Base-by-base conservation (phyloP, 768 basidiomycete species). In the Coprinellus aureogranulatus region DNA sequence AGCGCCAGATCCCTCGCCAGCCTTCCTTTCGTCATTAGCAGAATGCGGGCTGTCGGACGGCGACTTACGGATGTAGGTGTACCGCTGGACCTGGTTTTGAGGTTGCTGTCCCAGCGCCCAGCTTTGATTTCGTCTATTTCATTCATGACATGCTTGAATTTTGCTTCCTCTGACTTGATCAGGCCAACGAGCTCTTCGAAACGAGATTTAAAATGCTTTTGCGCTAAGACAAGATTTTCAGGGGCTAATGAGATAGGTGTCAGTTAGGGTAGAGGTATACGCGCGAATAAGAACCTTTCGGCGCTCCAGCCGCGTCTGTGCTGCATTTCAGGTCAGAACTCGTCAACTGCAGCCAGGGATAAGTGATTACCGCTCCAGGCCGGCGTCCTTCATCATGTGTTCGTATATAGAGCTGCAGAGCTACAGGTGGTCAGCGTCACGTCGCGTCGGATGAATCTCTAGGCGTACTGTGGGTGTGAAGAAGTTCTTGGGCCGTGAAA, bases 41-140 rank as follows among this genome's bases (percentile, higher is more conserved):
- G 50, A 4, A 42, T 6, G 9, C 26, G 22, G 6, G 54, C 18
- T 5, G 30, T 3, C 14, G 18, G 57, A 37, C 60, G 16, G 45
- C 6, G 27, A 23, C 34, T 49, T 28, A 45, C 27, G 61, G 61
- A 53, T 8, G 30, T 37, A 18, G 54, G 40, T 14, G 48, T 48
- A 31, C 65, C 65, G 74, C 66, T 55, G 4, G 67, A 54, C 37
- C 60, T 76, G 62, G 56, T 66, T 65, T 59, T 64, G 18, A 88
- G 81, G 62, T 72, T 72, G 49, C 77, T 75, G 63, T 89, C 88
- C 82, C 85, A 84, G 53, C 72, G 70, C 1, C 91, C 90, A 12
- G 79, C 74, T 26, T 86, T 85, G 59, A 94, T 89, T 2, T 85
- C 84, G 50, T 90, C 84, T 45, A 94, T 90, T 70, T 95, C 93